Conservation (phyloP, 2,329 filamentous ascomycete species). For the Aspergillus niger region DNA sequence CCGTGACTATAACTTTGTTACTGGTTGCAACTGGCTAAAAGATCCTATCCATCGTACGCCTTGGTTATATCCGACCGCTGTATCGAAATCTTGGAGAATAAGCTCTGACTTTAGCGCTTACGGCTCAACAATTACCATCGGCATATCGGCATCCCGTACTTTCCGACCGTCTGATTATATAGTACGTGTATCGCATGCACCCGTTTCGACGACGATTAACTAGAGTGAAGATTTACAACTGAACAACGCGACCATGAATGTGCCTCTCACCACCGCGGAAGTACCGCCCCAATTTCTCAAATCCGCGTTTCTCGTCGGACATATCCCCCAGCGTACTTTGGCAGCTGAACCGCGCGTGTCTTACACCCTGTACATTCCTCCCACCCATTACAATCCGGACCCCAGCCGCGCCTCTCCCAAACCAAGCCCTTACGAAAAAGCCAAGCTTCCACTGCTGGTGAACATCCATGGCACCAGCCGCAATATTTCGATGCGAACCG, state of each 20-base stretch:
- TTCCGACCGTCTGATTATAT: not conserved
- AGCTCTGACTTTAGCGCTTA: not conserved
- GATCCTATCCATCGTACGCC: not conserved
- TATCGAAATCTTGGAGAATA: not conserved
- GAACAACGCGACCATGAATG: not conserved
- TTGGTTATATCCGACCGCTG: no score
- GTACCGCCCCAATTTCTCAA: not conserved
- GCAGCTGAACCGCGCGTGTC: not conserved
- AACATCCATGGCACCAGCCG: not conserved
- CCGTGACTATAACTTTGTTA: not conserved
- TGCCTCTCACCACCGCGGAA: not conserved
- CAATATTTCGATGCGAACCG: not conserved
- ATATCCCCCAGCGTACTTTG: not conserved
- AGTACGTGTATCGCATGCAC: no score
- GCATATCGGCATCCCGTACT: not conserved
- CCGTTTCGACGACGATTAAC: no score
- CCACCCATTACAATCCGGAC: not conserved
- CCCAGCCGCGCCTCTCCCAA: not conserved
- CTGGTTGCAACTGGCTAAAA: not conserved
- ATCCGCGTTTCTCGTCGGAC: not conserved
- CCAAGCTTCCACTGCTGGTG: not conserved
- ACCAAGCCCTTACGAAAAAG: not conserved
- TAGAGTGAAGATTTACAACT: not conserved
- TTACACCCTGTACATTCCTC: not conserved
- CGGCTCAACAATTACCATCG: not conserved